Evolutionary conservation across 2,329 filamentous ascomycete genomes (phyloP).

Genomic region (Botrytis byssoidea): DNA sequence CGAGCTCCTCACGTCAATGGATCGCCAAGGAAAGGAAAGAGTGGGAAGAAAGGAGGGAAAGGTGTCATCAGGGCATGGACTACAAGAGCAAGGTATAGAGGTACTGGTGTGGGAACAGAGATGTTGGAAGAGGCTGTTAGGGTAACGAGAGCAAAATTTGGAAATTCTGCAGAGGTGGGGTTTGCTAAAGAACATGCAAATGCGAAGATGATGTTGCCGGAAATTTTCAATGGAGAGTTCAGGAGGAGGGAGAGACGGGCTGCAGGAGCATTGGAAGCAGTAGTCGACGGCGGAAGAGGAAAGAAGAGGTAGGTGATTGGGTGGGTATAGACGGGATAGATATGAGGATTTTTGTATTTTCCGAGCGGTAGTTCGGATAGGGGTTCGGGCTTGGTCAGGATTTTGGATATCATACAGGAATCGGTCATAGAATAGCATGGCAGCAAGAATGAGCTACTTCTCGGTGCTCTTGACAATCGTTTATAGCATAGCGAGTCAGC

Average conservation of each 20-base stretch:
- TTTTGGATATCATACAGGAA: slow-evolving; percentile 1
- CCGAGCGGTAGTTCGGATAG: neutral
- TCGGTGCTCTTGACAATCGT: slow-evolving; percentile 8
- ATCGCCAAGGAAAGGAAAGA: slow-evolving; percentile 31
- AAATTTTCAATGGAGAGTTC: slow-evolving; percentile 61
- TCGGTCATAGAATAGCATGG: slow-evolving; percentile 3
- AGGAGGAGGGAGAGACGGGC: slow-evolving; percentile 59
- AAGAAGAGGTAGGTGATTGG: slow-evolving; percentile 32
- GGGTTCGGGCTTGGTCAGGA: neutral
- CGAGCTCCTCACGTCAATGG: slow-evolving; percentile 35
- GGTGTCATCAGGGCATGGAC: slow-evolving; percentile 83
- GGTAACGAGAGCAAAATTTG: slow-evolving; percentile 65
- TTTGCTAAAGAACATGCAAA: slow-evolving; percentile 80
- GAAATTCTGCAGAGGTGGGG: slow-evolving; percentile 63
- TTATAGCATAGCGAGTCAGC: slow-evolving; percentile 1
- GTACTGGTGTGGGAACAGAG: slow-evolving; percentile 68
- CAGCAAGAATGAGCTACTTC: slow-evolving; percentile 3
- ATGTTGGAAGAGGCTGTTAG: slow-evolving; percentile 73
- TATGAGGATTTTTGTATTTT: neutral
- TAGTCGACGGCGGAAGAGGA: slow-evolving; percentile 42
- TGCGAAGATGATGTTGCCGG: slow-evolving; percentile 60
- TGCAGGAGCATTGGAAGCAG: slow-evolving; percentile 50
- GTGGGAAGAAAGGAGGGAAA: slow-evolving; percentile 53
- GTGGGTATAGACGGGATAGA: neutral
- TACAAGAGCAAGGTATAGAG: slow-evolving; percentile 65